Evolutionary conservation across 352 stramenopile species (phyloP), one percentile per base, ranked within the genome.

Genomic region (Globisporangium orthogonon): DNA sequence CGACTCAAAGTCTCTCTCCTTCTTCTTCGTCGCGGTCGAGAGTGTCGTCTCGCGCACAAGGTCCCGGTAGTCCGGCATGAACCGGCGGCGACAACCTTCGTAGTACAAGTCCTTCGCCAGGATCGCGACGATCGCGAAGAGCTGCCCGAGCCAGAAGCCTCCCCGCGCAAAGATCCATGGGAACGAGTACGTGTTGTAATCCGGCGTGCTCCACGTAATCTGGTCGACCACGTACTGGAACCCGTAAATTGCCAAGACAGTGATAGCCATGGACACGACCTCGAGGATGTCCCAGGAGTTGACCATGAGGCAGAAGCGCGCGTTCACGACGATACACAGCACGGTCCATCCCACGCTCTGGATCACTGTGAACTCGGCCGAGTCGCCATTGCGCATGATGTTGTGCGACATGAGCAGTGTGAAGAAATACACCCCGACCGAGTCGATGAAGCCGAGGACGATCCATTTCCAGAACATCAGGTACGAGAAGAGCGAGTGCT

Each of bases 381-480:
- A 71, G 17, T 69, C 69, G 45, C 84, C 82, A 18, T 73, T 39
- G n/a, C 71, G 71, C 60, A 86, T 86, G 33, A 94, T 70, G 35
- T 83, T 87, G 60, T 72, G 77, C 2, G 56, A 63, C 6, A 68
- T 52, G 1, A 70, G 62, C 17, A 89, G 49, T 44, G 73, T 82
- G 11, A 84, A 74, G 44, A 77, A 80, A 54, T 87, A 90, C 41
- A 94, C 71, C 9, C 79, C 76, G 1, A 94, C 50, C 5, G 84
- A 92, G 59, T 94, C 84, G 7, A 94, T 63, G n/a, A 94, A 68
- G 0, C 71, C 84, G 30, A 90, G 45, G 4, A 76, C 51, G 37
- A 94, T 89, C 84, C 84, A 94, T 54, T 91, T 88, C 84, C 84
- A 94, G 61, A 94, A 94, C 71, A 90, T 86, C 15, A 61, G 57